Evolutionary conservation across 139 green algal genomes (phyloP), one percentile per base, ranked within the genome.

Genomic region (Picochlorum sp.): DNA sequence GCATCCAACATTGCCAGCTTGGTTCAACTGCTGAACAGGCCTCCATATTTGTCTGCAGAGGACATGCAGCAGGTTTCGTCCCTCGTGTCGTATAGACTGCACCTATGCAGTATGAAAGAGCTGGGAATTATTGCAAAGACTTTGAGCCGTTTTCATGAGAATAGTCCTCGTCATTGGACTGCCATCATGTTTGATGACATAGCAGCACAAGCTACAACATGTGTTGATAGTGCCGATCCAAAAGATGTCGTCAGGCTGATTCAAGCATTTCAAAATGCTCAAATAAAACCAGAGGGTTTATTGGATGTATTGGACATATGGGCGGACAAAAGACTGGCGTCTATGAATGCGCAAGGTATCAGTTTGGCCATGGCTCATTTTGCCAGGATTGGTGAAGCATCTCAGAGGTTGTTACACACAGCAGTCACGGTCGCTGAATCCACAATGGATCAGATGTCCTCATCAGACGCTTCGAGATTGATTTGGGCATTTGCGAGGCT

Each of bases 401-500:
- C 63, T 57, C 31, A 49, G 0, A 16, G 15, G 50, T 63, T 77
- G 23, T 57, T 72, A 49, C 15, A 50, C 34, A 61, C 64, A 30
- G 70, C 70, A 5, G 64, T 47, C n/a, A 50, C 23, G 4, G 68
- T 63, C 30, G 65, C 49, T 10, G 55, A 38, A 37, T 45, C 34
- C 14, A 62, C 64, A 45, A 24, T 72, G 37, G 21, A 30, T 4
- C 23, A 55, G 11, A 64, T 73, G 23, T 31, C 37, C 6, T 57
- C 45, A 34, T 9, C 21, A 15, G 63, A 72, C 57, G 34, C 69
- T 49, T 62, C 70, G 1, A 6, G 38, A 23, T 26, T 44, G 1
- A 54, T 66, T n/a, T 78, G 72, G 72, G 9, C 61, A 16, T 69
- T 77, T 54, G 55, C 68, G 45, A 77, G 67, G 59, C 61, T 78